Percentiles rank a stretch among this genome's conserved stretches.
phyloP scores from a whole-genome alignment of 257 asterid genomes.

The Solanum bukasovii region DNA sequence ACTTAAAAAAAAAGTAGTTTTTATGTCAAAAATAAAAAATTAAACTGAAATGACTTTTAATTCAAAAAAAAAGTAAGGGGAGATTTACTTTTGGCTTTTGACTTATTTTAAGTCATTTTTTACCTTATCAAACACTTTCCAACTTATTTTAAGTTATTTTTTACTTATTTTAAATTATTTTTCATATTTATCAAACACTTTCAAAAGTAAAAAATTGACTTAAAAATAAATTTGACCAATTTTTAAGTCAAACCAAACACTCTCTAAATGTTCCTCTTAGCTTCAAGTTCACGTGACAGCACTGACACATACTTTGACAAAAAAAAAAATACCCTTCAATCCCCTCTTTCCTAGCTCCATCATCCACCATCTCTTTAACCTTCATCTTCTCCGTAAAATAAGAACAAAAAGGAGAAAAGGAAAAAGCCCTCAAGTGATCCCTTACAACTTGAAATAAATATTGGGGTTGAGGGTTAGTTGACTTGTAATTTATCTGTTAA shows the following conservation, averaged over 20 bases:
- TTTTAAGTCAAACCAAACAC: too few species aligned
- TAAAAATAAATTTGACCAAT: fast-evolving
- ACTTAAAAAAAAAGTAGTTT: too few species aligned
- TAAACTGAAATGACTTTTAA: too few species aligned
- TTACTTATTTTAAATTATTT: too few species aligned
- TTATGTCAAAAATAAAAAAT: too few species aligned
- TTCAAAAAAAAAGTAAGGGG: too few species aligned
- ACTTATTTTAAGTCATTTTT: too few species aligned
- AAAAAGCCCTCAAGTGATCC: not conserved
- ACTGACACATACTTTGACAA: not conserved
- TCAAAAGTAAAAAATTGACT: too few species aligned
- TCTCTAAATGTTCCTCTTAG: not conserved
- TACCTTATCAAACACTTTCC: too few species aligned
- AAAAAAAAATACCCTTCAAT: not conserved
- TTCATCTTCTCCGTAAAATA: not conserved
- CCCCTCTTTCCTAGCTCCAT: not conserved
- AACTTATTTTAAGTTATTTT: too few species aligned
- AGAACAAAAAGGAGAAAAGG: not conserved
- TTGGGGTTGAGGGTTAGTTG: not conserved
- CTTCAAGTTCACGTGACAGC: not conserved
- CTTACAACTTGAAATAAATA: not conserved
- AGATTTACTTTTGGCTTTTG: too few species aligned
- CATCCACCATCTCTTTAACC: not conserved
- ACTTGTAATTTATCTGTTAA: not conserved
- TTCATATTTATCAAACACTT: too few species aligned